These are phyloP conservation scores for Xylaria arbuscula DNA, from an alignment of 2,329 filamentous ascomycete genomes.

Conservation along the genomic window DNA sequence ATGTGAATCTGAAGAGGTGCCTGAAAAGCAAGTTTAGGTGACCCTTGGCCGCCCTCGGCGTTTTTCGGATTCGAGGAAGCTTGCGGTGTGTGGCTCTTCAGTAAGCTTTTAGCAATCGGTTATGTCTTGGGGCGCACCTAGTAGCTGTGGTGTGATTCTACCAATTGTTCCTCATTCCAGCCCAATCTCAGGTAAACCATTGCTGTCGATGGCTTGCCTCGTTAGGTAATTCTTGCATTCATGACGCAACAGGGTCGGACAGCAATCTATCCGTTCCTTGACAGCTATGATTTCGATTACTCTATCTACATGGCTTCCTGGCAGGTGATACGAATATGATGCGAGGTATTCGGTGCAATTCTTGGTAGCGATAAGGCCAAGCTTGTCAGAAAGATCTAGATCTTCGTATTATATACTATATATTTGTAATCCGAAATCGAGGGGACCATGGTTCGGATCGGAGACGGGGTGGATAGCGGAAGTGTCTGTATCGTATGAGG, in stretches of 20 bases:
- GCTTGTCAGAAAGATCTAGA: constrained; percentile 16
- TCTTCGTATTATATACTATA: constrained; percentile 6
- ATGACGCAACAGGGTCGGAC: constrained; percentile 17
- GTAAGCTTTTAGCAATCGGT: neutral
- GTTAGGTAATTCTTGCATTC: neutral
- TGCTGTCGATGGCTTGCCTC: neutral
- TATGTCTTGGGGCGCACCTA: neutral
- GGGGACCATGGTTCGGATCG: constrained; percentile 1
- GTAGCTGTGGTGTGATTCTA: neutral
- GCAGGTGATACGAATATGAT: constrained; percentile 1
- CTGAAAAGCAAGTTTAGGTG: constrained; percentile 16
- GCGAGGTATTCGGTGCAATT: neutral
- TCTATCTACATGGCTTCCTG: neutral
- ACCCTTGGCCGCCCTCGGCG: constrained; percentile 8
- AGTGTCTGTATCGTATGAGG: neutral
- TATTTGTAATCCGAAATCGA: neutral
- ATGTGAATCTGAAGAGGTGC: constrained; percentile 40
- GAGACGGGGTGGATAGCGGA: constrained; percentile 1
- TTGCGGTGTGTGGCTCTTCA: neutral
- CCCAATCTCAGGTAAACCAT: neutral
- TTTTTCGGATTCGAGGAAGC: neutral
- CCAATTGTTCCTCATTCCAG: constrained; percentile 6
- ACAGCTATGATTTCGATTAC: constrained; percentile 6
- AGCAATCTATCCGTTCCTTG: constrained; percentile 15
- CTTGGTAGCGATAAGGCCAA: constrained; percentile 22